These are phyloP conservation scores for Taphrina deformans DNA, from an alignment of 1,139 yeast species.

Conservation along the genomic window DNA sequence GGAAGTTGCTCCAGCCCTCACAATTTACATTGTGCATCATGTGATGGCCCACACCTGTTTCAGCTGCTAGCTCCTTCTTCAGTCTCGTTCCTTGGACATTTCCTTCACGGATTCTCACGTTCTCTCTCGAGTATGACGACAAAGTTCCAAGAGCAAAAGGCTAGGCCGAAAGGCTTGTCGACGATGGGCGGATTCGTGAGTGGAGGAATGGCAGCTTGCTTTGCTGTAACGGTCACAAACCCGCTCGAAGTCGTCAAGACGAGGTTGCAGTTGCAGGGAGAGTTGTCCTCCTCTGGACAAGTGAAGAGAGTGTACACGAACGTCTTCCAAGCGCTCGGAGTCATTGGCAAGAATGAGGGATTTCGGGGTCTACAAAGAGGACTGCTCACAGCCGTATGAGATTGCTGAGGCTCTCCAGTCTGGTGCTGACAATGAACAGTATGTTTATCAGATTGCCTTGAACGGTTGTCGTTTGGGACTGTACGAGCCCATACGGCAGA, in stretches of 20 bases:
- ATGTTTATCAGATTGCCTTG: slow-evolving; percentile 80
- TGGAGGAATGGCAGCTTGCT: slow-evolving; percentile 95
- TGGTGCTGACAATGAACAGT: slow-evolving; percentile 43
- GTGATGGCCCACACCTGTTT: no score
- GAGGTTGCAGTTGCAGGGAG: slow-evolving; percentile 88
- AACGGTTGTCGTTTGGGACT: slow-evolving; percentile 93
- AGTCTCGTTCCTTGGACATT: background rate
- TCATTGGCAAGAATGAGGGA: slow-evolving; percentile 81
- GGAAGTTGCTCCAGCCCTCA: background rate
- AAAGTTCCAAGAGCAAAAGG: slow-evolving; percentile 23
- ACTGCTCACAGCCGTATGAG: slow-evolving; percentile 59
- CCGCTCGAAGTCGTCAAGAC: slow-evolving; percentile 94
- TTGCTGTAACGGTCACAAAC: slow-evolving; percentile 94
- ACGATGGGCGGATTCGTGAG: slow-evolving; percentile 82
- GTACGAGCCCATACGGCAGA: slow-evolving; percentile 79
- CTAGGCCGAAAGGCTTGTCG: slow-evolving; percentile 41
- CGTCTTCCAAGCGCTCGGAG: slow-evolving; percentile 76
- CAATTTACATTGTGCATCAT: background rate
- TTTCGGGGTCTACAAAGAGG: slow-evolving; percentile 87
- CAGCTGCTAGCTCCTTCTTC: background rate
- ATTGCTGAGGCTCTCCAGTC: background rate
- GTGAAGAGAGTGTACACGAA: slow-evolving; percentile 67
- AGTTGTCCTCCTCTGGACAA: slow-evolving; percentile 59
- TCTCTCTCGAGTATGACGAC: slow-evolving; percentile 26
- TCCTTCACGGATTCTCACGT: background rate